Evolutionary conservation across 257 asterid genomes (phyloP).

Genomic region (Solanum lignicaule): DNA sequence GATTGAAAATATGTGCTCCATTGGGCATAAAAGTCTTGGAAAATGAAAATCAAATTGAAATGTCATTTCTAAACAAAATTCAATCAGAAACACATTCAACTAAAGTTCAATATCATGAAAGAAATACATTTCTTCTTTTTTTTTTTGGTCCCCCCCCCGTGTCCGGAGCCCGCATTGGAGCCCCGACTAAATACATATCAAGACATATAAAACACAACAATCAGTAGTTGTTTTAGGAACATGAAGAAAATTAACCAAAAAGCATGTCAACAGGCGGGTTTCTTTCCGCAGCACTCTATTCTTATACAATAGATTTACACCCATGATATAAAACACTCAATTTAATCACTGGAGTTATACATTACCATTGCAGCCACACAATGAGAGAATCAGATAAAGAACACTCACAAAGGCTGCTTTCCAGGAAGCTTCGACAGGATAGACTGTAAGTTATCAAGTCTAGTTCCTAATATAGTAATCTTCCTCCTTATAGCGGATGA

Average conservation of each 20-base stretch:
- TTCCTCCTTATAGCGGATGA: constrained; percentile 80
- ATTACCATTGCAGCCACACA: background rate
- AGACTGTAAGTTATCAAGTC: constrained; percentile 66
- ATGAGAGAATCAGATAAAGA: background rate
- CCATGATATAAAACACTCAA: background rate
- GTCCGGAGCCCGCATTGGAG: too few relatives aligned
- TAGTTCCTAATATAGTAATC: constrained; percentile 82
- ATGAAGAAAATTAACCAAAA: background rate
- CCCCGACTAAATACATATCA: background rate
- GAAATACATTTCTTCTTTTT: too few relatives aligned
- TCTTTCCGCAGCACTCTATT: background rate
- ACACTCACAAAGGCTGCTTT: constrained; percentile 61
- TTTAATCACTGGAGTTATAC: background rate
- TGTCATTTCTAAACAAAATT: background rate
- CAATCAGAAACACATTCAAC: background rate
- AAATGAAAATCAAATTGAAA: background rate
- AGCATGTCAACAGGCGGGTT: background rate
- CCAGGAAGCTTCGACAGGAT: constrained; percentile 50
- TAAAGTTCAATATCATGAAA: too few relatives aligned
- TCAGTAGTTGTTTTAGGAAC: background rate
- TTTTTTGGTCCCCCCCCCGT: too few relatives aligned
- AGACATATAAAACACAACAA: background rate
- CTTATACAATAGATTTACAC: background rate
- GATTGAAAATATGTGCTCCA: background rate
- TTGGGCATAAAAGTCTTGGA: background rate